Conservation (phyloP, 225 moss, liverwort and hornwort species). For the Lunularia cruciata region DNA sequence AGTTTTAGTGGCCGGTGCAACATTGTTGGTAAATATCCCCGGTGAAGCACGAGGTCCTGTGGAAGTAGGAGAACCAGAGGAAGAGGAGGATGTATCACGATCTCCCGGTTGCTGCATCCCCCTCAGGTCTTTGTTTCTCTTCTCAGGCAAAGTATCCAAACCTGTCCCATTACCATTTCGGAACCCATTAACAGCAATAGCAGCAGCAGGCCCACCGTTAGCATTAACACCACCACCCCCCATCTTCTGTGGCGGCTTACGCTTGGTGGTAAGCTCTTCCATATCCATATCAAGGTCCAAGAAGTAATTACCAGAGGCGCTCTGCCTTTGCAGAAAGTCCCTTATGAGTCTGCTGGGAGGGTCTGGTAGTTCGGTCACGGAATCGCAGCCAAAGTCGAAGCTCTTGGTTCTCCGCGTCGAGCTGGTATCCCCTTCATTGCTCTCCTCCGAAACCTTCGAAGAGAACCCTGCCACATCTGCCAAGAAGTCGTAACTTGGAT, state of each 20-base stretch:
- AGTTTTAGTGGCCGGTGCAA: neutral
- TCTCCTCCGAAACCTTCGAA: neutral
- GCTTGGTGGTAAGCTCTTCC: conserved; percentile 28
- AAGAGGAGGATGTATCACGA: conserved; percentile 13
- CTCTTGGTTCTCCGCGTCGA: conserved; percentile 13
- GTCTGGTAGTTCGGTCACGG: neutral
- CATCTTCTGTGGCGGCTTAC: neutral
- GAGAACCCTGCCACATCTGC: neutral
- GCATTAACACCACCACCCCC: neutral
- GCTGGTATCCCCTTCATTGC: neutral
- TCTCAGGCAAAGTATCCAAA: no score
- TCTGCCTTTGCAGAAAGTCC: conserved; percentile 39
- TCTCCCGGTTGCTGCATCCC: no score
- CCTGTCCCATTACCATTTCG: no score
- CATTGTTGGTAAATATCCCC: neutral
- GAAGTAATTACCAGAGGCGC: conserved; percentile 33
- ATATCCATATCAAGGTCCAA: conserved; percentile 51
- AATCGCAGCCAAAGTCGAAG: conserved; percentile 28
- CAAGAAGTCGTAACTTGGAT: neutral
- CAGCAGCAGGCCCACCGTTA: no score
- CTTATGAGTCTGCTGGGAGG: conserved; percentile 43
- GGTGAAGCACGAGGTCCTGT: neutral
- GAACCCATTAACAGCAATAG: no score
- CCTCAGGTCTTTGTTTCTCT: no score
- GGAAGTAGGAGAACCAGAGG: neutral